Conservation (phyloP, 2,329 filamentous ascomycete genomes). For the Botrytis fabae region DNA sequence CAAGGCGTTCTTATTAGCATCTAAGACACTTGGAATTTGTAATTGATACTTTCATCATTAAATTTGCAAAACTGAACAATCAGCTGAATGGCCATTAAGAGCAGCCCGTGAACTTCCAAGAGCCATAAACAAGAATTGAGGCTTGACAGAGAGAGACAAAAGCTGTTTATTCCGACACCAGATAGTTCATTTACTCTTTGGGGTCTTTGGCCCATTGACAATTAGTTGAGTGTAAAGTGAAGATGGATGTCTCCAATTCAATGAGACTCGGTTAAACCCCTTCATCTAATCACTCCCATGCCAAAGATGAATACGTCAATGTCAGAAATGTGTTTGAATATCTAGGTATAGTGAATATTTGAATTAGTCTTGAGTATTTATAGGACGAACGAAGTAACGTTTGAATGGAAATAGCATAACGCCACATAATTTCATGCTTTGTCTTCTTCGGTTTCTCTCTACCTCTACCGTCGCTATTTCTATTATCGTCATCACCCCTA, state of each 20-base stretch:
- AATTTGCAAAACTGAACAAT: background rate
- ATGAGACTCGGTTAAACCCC: conserved; percentile 4
- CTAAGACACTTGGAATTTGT: background rate
- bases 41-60: background rate
- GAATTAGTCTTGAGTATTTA: background rate
- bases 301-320: background rate
- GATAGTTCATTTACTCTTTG: background rate
- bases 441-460: background rate
- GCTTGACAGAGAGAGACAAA: background rate
- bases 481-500: background rate
- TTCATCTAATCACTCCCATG: background rate
- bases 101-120: background rate
- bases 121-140: background rate
- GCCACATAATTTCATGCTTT: background rate
- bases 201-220: background rate
- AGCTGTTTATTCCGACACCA: background rate
- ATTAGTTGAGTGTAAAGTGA: background rate
- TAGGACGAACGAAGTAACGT: background rate
- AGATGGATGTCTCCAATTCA: background rate
- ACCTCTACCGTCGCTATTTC: background rate
- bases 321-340: background rate
- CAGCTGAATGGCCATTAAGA: background rate
- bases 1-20: background rate
- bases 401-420: background rate
- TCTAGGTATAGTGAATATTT: background rate